These are phyloP conservation scores for Pleurotus salmoneostramineus DNA, from an alignment of 768 basidiomycete species.

Conservation along the genomic window DNA sequence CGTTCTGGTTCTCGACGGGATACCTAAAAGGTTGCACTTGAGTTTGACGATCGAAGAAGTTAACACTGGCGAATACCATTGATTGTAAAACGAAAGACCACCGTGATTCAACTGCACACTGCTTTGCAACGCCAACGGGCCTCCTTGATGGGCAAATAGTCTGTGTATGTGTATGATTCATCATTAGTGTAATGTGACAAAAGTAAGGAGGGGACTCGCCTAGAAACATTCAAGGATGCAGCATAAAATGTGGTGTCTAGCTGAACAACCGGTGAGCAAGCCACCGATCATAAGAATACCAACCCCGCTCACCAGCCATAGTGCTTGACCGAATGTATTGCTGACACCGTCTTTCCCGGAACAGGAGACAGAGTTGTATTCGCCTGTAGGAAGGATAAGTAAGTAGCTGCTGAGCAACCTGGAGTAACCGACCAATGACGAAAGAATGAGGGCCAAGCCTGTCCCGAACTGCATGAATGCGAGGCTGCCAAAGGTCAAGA, in stretches of 20 bases:
- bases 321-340: conserved; percentile 52
- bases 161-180: conserved; percentile 17
- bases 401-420: neutral
- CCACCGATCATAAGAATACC: too few relatives aligned
- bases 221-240: conserved; percentile 45
- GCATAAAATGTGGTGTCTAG: conserved; percentile 44
- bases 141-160: conserved; percentile 53
- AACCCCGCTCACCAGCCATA: conserved; percentile 37
- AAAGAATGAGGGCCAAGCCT: conserved; percentile 46
- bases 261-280: conserved; percentile 12
- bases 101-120: conserved; percentile 47
- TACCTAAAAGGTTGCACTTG: conserved; percentile 26
- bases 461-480: conserved; percentile 41
- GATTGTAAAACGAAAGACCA: conserved; percentile 38
- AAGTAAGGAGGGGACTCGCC: conserved; percentile 20
- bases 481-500: conserved; percentile 53
- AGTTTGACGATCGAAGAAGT: neutral
- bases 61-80: conserved; percentile 29
- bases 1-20: conserved; percentile 42
- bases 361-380: conserved; percentile 55
- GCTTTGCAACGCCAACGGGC: conserved; percentile 47
- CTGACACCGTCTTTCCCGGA: conserved; percentile 45
- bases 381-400: conserved; percentile 25
- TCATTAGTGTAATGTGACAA: neutral
- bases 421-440: conserved; percentile 32